Percentiles rank a stretch among this genome's conserved stretches.
These are phyloP conservation scores for Stemphylium lycopersici DNA, from an alignment of 2,329 filamentous ascomycete species.

Conservation along the genomic window DNA sequence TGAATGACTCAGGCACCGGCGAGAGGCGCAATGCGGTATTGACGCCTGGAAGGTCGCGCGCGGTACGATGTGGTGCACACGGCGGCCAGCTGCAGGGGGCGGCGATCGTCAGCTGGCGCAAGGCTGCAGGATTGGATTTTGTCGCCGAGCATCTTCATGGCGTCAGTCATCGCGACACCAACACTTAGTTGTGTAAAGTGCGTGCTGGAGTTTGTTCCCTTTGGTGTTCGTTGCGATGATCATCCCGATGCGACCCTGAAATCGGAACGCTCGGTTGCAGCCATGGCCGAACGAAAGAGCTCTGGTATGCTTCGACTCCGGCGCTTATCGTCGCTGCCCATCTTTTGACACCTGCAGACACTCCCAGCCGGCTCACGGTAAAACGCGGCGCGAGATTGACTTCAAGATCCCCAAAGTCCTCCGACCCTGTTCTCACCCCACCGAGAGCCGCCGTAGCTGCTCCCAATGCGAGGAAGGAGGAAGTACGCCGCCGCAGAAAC, in stretches of 20 bases:
- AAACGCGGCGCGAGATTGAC: slow-evolving; percentile 34
- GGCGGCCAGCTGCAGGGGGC: slow-evolving; percentile 22
- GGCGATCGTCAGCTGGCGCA: slow-evolving; percentile 24
- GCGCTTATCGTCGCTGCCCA: neutral
- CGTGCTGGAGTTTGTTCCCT: neutral
- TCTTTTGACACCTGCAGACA: slow-evolving; percentile 19
- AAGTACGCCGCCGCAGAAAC: slow-evolving; percentile 37
- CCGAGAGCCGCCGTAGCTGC: slow-evolving; percentile 40
- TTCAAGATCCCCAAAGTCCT: slow-evolving; percentile 31
- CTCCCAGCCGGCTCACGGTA: slow-evolving; percentile 32
- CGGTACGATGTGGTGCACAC: slow-evolving; percentile 4
- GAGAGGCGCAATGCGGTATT: slow-evolving; percentile 14
- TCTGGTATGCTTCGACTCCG: slow-evolving; percentile 28
- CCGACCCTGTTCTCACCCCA: slow-evolving; percentile 32
- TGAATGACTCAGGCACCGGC: slow-evolving; percentile 33
- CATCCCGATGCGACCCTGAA: slow-evolving; percentile 23
- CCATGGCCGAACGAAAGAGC: slow-evolving; percentile 42
- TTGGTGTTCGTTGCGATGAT: slow-evolving; percentile 4
- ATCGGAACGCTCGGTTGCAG: slow-evolving; percentile 17
- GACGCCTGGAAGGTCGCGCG: slow-evolving; percentile 33
- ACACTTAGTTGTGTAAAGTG: neutral
- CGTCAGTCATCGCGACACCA: slow-evolving; percentile 7
- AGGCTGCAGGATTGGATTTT: slow-evolving; percentile 18
- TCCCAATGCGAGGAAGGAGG: slow-evolving; percentile 39
- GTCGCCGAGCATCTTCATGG: slow-evolving; percentile 4